Evolutionary conservation across 306 rosid genomes (phyloP).

Genomic region (Fragaria vesca): DNA sequence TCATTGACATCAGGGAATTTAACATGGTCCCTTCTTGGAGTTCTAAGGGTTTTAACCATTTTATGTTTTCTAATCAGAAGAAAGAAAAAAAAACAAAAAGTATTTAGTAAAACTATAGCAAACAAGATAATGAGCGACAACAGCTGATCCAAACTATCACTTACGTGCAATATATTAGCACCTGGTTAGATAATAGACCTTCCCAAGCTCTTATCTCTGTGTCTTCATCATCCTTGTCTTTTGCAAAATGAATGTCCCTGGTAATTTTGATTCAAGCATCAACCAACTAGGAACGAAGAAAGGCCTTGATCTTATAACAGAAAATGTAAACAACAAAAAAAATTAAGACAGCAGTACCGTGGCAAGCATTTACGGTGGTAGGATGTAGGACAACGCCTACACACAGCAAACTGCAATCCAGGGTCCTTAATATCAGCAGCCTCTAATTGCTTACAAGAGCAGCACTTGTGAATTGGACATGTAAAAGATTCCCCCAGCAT

Average conservation of each 20-base stretch:
- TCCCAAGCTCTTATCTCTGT: conserved; percentile 68
- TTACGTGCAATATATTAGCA: not conserved
- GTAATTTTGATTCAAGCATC: conserved; percentile 39
- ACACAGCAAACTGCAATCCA: conserved; percentile 74
- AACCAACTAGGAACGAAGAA: conserved; percentile 13
- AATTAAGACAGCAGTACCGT: conserved; percentile 37
- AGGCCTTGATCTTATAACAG: conserved; percentile 12
- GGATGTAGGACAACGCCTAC: conserved; percentile 90
- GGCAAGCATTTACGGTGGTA: conserved; percentile 94
- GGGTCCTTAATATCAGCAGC: conserved; percentile 38
- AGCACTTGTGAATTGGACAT: conserved; percentile 80
- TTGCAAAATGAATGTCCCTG: conserved; percentile 59
- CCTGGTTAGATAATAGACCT: conserved; percentile 15
- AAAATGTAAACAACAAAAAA: not conserved
- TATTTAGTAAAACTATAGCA: not conserved
- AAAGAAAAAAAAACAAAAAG: not conserved
- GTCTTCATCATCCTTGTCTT: conserved; percentile 34
- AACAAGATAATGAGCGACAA: not conserved
- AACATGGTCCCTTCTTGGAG: not conserved
- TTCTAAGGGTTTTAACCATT: not conserved
- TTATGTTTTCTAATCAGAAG: not conserved
- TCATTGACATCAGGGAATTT: not conserved
- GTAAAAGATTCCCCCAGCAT: conserved; percentile 63
- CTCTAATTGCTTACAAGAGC: conserved; percentile 70
- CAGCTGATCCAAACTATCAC: not conserved